Conservation (phyloP, 2,329 filamentous ascomycete species). For the Bertia moriformis region DNA sequence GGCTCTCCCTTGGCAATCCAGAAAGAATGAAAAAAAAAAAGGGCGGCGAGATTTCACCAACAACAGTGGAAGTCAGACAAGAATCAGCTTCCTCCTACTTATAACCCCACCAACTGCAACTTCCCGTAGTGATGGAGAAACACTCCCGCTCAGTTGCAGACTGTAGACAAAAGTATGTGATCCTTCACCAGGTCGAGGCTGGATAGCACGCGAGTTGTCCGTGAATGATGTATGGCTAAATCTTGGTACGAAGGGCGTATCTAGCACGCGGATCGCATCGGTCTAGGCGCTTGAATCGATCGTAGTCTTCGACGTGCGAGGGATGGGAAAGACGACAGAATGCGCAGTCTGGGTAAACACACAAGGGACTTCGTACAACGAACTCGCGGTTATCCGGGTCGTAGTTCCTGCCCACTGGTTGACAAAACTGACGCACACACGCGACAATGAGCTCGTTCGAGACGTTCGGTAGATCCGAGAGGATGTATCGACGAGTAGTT, state of each 20-base stretch:
- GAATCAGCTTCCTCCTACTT: neutral
- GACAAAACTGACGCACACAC: too few relatives aligned
- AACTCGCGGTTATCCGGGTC: too few relatives aligned
- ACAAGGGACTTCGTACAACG: too few relatives aligned
- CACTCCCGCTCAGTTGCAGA: neutral
- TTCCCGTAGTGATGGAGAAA: neutral
- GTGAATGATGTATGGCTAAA: neutral
- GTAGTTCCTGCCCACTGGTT: too few relatives aligned
- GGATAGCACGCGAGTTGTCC: neutral
- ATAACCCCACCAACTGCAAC: neutral
- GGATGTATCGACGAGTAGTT: too few relatives aligned
- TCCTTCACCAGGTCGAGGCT: too few relatives aligned
- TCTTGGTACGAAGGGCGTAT: neutral
- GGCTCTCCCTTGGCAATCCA: neutral
- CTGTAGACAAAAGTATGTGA: neutral
- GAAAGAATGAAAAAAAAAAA: constrained; percentile 1
- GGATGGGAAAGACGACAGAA: too few relatives aligned
- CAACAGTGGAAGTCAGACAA: neutral
- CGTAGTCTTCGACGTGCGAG: too few relatives aligned
- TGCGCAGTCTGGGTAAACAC: too few relatives aligned
- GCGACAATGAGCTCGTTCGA: too few relatives aligned
- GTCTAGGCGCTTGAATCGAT: too few relatives aligned
- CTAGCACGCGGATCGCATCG: neutral
- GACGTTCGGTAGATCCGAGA: too few relatives aligned
- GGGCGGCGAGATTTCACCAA: neutral